Base-by-base conservation (phyloP, 164 flowering plant species). In the Paratinospora sagittata region DNA sequence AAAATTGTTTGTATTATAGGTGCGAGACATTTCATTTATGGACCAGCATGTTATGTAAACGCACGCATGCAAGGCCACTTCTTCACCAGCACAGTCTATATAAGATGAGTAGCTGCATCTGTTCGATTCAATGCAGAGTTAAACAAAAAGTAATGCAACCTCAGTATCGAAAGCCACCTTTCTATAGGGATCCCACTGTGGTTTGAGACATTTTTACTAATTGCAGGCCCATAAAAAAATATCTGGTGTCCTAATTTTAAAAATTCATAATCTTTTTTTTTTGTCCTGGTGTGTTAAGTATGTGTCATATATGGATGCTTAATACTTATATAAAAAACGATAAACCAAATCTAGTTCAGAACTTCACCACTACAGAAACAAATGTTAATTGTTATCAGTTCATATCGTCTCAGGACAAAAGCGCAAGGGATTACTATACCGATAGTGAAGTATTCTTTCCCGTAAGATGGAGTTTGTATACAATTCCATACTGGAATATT, bases 401-500 rank as follows among this genome's bases (percentile, higher is more conserved):
- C 27, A 24, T 21, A 8, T 58, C 63, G 27, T 21, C 14, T 27
- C 5, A 63, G 10, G n/a, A 2, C 16, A 8, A 67, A 27, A 67
- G 61, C 0, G 2, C 4, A 24, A 36, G 65, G n/a, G 23, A 61
- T 34, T 10, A 58, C 16, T 30, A 27, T 86, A 91, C 98, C 86
- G 91, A 87, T 57, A n/a, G n/a, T n/a, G n/a, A n/a, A n/a, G n/a
- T n/a, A n/a, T n/a, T n/a, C n/a, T n/a, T n/a, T n/a, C n/a, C 91
- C 1, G 97, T 90, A 65, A 90, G 83, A 73, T 91, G 81, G 69
- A 96, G 92, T 73, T 96, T 93, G 85, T 96, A 93, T 3, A 96
- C 99, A 80, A 96, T 82, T 64, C 99, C 99, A 83, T 91, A 96
- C 71, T 96, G 99, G 75, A 96, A 93, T 2, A 96, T 57, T 23